phyloP scores from a whole-genome alignment of 768 basidiomycete species.

The Lyophyllum semitale region DNA sequence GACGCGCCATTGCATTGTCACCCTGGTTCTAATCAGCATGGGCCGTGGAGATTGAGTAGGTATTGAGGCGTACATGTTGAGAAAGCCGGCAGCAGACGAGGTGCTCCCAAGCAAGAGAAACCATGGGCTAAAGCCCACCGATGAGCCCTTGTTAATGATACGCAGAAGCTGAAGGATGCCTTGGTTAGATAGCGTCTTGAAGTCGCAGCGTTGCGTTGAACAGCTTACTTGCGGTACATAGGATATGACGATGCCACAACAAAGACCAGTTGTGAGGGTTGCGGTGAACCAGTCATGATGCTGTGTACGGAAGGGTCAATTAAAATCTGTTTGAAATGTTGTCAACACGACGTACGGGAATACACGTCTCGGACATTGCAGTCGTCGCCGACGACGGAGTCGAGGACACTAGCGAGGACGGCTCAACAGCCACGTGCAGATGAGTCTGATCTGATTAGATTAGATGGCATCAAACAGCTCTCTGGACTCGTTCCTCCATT shows the following conservation, averaged over 20 bases:
- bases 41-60: too few relatives aligned
- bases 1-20: slow-evolving; percentile 82
- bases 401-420: not conserved
- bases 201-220: too few relatives aligned
- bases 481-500: too few relatives aligned
- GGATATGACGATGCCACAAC: slow-evolving; percentile 74
- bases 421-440: not conserved
- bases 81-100: slow-evolving; percentile 76
- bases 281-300: slow-evolving; percentile 73
- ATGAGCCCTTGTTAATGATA: not conserved
- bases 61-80: slow-evolving; percentile 72
- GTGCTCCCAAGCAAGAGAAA: slow-evolving; percentile 89
- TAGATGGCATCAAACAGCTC: not conserved
- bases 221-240: slow-evolving; percentile 79
- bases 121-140: slow-evolving; percentile 90
- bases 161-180: not conserved
- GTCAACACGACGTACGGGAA: not conserved
- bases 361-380: slow-evolving; percentile 5
- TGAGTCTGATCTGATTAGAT: not conserved
- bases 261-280: slow-evolving; percentile 65
- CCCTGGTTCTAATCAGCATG: slow-evolving; percentile 39
- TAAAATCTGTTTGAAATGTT: not conserved
- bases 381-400: not conserved
- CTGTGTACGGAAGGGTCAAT: slow-evolving; percentile 35
- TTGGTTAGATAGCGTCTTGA: not conserved